A percentile compares a stretch with the other conserved stretches of the same genome.
Conservation (phyloP, 2,329 filamentous ascomycete species). For the Dothiorella sarmentorum region DNA sequence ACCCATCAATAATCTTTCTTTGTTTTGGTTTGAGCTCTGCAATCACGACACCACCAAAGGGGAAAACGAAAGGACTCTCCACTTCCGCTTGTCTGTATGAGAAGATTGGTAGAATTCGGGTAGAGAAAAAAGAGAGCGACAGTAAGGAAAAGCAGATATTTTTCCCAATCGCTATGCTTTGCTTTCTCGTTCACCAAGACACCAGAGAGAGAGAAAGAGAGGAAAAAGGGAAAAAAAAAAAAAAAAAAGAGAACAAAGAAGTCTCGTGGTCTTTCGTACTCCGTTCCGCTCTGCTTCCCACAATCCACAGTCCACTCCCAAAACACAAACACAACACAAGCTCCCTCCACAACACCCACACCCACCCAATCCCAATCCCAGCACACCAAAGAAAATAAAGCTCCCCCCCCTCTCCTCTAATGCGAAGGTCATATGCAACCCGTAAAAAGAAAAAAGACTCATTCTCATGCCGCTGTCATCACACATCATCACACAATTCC, state of each 20-base stretch:
- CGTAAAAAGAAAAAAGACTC: background rate
- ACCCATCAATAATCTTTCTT: no score
- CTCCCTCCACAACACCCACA: background rate
- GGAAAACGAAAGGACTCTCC: no score
- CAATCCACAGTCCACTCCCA: background rate
- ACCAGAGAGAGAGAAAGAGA: background rate
- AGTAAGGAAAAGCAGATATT: background rate
- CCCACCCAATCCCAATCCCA: no score
- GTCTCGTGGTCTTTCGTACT: background rate
- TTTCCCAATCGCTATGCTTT: background rate
- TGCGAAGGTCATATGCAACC: slow-evolving; percentile 5
- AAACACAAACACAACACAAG: background rate
- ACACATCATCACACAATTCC: background rate
- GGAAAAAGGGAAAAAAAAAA: background rate
- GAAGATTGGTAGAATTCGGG: no score
- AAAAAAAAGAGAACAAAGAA: no score
- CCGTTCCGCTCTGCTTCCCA: background rate
- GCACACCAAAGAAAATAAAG: background rate
- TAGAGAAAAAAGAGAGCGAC: background rate
- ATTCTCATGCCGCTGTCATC: background rate
- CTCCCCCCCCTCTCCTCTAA: background rate
- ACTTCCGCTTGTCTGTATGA: no score
- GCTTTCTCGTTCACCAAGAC: background rate
- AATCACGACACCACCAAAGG: no score
- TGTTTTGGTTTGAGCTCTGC: no score